Evolutionary conservation across 1,284 basidiomycete genomes (phyloP).

Genomic region (Earliella scabrosa): DNA sequence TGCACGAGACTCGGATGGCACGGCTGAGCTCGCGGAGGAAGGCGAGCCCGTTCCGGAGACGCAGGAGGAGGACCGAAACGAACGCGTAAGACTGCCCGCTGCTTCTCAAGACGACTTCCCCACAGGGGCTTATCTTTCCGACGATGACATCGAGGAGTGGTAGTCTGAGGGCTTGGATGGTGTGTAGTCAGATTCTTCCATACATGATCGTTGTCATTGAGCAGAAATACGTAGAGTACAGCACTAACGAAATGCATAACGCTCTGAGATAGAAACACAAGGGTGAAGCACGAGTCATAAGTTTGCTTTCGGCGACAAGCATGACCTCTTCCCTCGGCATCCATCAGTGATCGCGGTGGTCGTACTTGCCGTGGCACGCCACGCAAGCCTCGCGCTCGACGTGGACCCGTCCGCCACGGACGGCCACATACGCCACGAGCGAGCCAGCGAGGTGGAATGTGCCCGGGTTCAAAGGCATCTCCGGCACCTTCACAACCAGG

Average conservation of each 20-base stretch:
- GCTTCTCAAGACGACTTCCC: constrained; percentile 20
- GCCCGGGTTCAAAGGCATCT: background rate
- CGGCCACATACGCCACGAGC: constrained; percentile 7
- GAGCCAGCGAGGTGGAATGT: constrained; percentile 8
- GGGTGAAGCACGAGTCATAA: too few species aligned
- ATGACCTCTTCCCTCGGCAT: too few species aligned
- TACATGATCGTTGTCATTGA: background rate
- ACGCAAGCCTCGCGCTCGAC: constrained; percentile 1
- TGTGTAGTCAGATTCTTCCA: background rate
- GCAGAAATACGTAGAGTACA: too few species aligned
- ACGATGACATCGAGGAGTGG: constrained; percentile 71
- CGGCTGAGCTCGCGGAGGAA: constrained; percentile 44
- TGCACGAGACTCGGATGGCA: constrained; percentile 28
- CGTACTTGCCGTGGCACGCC: background rate
- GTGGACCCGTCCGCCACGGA: background rate
- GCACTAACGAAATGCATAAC: too few species aligned
- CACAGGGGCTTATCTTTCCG: constrained; percentile 65
- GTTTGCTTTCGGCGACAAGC: too few species aligned
- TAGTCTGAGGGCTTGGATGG: constrained; percentile 2
- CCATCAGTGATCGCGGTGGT: background rate
- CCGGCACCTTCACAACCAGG: constrained; percentile 8
- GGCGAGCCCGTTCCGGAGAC: constrained; percentile 34
- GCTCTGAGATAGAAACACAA: too few species aligned
- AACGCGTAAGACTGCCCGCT: constrained; percentile 1
- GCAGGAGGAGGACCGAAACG: constrained; percentile 31